Evolutionary conservation across 495 filamentous ascomycete genomes (phyloP).

Genomic region (Hypoxylon trugodes): DNA sequence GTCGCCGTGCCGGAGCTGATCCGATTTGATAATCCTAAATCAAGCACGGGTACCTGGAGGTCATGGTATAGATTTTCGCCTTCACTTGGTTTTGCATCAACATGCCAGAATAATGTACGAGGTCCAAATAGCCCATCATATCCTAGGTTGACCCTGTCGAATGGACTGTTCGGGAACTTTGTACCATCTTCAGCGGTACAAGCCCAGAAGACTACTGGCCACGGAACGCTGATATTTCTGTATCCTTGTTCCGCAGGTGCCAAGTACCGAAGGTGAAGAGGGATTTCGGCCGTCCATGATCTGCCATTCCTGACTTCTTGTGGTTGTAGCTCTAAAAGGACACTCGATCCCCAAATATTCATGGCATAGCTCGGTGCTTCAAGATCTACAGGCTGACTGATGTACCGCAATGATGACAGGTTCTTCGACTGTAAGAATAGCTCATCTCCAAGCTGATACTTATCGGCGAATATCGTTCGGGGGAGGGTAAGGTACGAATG

Average conservation of each 20-base stretch:
- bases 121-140: conserved; percentile 87
- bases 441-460: conserved; percentile 79
- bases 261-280: conserved; percentile 90
- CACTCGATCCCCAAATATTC: conserved; percentile 78
- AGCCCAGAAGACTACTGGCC: conserved; percentile 92
- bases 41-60: conserved; percentile 80
- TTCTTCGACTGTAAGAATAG: conserved; percentile 81
- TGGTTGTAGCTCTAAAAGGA: conserved; percentile 77
- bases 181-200: conserved; percentile 77
- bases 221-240: conserved; percentile 62
- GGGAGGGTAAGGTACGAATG: conserved; percentile 90
- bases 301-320: conserved; percentile 46
- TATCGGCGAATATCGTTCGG: conserved; percentile 83
- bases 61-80: conserved; percentile 61
- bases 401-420: conserved; percentile 69
- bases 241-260: conserved; percentile 63
- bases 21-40: conserved; percentile 62
- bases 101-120: conserved; percentile 85
- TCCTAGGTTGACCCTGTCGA: conserved; percentile 82
- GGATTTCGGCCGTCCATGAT: conserved; percentile 78
- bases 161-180: conserved; percentile 81
- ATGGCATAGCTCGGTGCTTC: conserved; percentile 89
- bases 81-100: conserved; percentile 64
- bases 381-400: conserved; percentile 85
- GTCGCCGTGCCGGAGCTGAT: conserved; percentile 77